These are phyloP conservation scores for Mycena belliarum DNA, from an alignment of 768 basidiomycete species.

Conservation along the genomic window DNA sequence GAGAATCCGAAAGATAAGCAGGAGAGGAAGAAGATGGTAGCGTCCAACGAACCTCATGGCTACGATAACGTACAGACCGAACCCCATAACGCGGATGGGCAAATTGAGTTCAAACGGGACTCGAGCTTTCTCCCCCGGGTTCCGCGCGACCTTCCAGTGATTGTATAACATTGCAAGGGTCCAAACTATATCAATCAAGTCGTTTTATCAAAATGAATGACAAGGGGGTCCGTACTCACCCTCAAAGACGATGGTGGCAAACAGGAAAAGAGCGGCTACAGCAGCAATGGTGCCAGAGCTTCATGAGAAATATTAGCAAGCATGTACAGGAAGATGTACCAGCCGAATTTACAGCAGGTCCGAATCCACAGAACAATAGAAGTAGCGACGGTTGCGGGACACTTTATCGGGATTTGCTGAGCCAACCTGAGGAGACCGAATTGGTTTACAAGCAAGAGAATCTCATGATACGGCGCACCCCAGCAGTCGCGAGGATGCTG, in stretches of 20 bases:
- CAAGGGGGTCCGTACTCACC: constrained; percentile 31
- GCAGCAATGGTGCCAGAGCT: constrained; percentile 45
- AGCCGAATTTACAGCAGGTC: constrained; percentile 33
- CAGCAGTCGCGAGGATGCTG: constrained; percentile 40
- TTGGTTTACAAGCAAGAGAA: background rate
- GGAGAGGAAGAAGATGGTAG: background rate
- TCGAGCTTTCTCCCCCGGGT: constrained; percentile 25
- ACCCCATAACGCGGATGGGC: constrained; percentile 45
- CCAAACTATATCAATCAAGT: constrained; percentile 35
- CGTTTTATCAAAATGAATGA: background rate
- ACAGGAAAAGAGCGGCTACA: constrained; percentile 39
- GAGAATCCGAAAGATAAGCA: background rate
- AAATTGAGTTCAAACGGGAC: constrained; percentile 43
- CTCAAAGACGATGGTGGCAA: constrained; percentile 41
- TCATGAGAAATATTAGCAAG: background rate
- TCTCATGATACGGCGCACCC: constrained; percentile 28
- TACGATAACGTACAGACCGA: constrained; percentile 43
- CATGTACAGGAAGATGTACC: too few species aligned
- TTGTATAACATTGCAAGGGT: constrained; percentile 41
- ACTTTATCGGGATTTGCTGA: constrained; percentile 35
- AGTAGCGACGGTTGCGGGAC: constrained; percentile 50
- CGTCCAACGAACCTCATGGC: constrained; percentile 39
- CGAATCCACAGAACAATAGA: constrained; percentile 50
- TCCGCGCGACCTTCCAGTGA: constrained; percentile 28
- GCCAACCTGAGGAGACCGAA: constrained; percentile 34